A percentile compares a stretch with the other conserved stretches of the same genome.
These are phyloP conservation scores for Microglena sp. DNA, from an alignment of 139 green algal genomes.

Conservation along the genomic window DNA sequence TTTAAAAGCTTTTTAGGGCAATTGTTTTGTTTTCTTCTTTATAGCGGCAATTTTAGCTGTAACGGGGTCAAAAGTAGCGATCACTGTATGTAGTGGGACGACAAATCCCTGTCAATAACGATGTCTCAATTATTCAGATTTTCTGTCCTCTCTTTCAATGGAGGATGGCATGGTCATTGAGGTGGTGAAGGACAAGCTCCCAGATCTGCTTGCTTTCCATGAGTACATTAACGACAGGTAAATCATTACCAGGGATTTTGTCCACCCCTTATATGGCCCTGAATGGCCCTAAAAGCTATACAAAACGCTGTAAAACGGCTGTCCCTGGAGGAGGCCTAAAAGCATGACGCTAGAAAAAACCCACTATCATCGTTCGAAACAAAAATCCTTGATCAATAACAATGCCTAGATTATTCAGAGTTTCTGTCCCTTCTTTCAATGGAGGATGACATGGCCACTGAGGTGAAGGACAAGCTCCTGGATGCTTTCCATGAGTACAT, in stretches of 20 bases:
- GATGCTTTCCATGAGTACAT: conserved; percentile 61
- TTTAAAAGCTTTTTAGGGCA: no score
- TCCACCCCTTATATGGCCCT: no score
- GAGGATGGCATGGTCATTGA: conserved; percentile 96
- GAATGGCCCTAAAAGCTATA: no score
- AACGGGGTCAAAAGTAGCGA: no score
- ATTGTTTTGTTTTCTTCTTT: background rate
- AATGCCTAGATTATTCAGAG: background rate
- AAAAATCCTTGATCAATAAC: background rate
- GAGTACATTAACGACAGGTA: conserved; percentile 68
- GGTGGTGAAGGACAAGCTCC: conserved; percentile 59
- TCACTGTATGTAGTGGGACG: no score
- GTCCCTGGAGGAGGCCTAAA: no score
- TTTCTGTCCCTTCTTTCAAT: conserved; percentile 15
- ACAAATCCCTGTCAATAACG: background rate
- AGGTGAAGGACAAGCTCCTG: conserved; percentile 63
- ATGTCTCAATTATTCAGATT: background rate
- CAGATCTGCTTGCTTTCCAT: conserved; percentile 56
- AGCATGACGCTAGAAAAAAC: background rate
- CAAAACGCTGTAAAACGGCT: no score
- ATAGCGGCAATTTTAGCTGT: no score
- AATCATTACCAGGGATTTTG: background rate
- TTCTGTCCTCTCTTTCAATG: conserved; percentile 14
- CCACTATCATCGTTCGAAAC: background rate
- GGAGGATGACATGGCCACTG: conserved; percentile 95